These are phyloP conservation scores for Rhodomyrtus tomentosa DNA, from an alignment of 345 rosid species.

Conservation along the genomic window DNA sequence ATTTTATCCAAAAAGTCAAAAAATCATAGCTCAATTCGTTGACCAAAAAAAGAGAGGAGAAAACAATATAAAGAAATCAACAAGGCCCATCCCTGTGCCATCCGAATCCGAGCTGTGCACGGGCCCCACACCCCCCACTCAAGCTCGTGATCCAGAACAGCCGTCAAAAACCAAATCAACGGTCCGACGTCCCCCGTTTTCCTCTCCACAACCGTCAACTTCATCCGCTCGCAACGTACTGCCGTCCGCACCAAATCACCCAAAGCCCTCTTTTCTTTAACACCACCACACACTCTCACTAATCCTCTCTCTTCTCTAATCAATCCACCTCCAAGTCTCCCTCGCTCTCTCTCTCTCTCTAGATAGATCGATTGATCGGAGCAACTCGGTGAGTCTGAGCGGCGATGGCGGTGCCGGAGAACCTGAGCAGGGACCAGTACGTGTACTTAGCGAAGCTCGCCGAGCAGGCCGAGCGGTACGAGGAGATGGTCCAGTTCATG, in stretches of 20 bases:
- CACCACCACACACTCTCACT: background rate
- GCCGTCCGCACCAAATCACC: background rate
- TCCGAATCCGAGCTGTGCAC: background rate
- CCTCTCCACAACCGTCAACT: background rate
- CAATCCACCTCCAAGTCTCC: background rate
- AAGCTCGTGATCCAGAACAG: background rate
- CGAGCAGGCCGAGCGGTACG: conserved; percentile 97
- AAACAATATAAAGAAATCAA: background rate
- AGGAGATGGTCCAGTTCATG: conserved; percentile 97
- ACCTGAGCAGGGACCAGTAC: conserved; percentile 73
- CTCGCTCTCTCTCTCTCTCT: background rate
- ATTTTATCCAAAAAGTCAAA: no score
- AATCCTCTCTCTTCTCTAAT: background rate
- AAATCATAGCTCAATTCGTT: background rate
- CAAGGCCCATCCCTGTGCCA: background rate
- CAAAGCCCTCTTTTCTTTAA: background rate
- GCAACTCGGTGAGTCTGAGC: background rate
- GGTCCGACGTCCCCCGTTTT: background rate
- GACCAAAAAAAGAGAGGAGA: background rate
- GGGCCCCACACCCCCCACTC: background rate
- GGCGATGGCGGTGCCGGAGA: conserved; percentile 32
- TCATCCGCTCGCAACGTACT: background rate
- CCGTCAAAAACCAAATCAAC: background rate
- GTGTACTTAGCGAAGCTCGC: conserved; percentile 92
- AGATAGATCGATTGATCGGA: background rate